Evolutionary conservation across 306 rosid genomes (phyloP).

Genomic region (Acacia confusa): DNA sequence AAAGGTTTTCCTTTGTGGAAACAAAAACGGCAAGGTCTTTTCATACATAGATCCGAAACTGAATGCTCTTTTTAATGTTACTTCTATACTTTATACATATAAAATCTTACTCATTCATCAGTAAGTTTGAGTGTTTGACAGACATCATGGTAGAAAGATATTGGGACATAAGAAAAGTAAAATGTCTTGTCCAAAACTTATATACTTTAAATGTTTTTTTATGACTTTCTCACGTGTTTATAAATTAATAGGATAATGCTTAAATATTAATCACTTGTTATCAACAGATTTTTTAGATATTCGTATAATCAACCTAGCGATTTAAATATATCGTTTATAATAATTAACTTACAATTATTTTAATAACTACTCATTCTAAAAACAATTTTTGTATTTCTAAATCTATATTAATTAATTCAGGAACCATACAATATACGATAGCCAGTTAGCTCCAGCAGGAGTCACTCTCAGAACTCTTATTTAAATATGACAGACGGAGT

Average conservation of each 20-base stretch:
- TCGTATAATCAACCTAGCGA: not conserved
- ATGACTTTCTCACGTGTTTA: not conserved
- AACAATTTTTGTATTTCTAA: not conserved
- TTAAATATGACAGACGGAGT: not conserved
- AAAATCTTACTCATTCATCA: not conserved
- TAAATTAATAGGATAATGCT: not conserved
- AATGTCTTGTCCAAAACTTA: not conserved
- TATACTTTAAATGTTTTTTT: not conserved
- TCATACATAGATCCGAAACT: not conserved
- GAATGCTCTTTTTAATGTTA: not conserved
- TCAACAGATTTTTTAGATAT: not conserved
- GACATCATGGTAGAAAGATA: not conserved
- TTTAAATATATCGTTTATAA: not conserved
- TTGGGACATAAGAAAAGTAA: not conserved
- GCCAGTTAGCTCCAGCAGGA: not conserved
- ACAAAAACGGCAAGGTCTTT: not conserved
- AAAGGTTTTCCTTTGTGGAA: not conserved
- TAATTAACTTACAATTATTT: not conserved
- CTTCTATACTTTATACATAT: not conserved
- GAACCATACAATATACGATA: not conserved
- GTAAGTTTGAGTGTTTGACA: not conserved
- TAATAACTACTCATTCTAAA: not conserved
- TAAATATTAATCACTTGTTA: not conserved
- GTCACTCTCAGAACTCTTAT: not conserved
- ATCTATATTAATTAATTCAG: not conserved